Base-by-base conservation (phyloP, 139 green algal genomes). In the Pseudopediastrum boryanum region DNA sequence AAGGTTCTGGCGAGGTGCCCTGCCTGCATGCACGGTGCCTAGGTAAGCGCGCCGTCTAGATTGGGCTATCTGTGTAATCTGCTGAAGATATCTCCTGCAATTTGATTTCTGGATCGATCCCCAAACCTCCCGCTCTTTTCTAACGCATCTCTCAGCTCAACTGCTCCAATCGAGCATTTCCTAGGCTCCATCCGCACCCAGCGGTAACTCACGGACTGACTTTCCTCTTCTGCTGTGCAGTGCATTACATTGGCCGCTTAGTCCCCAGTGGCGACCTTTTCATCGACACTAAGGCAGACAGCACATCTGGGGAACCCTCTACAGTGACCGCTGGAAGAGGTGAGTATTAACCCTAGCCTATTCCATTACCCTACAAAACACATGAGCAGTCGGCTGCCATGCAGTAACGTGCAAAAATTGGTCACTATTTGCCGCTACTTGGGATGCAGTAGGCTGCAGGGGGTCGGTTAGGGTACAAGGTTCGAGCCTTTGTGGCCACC, bases 301-400 rank as follows among this genome's bases (percentile, higher is more conserved):
- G 39, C 10, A 48, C 80, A 25, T 71, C 23, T 1, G 61, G 65
- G 33, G 84, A 91, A 39, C 91, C 90, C 0, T 62, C 68, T 0
- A 39, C 75, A 0, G 71, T 94, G 2, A 81, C 94, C 10, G 92
- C 92, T 6, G 91, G 92, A 21, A 81, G 92, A 83, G 80, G 91
- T 94, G 70, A 74, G 83, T 19, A 4, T 46, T 29, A 21, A 27
- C 25, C 10, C 48, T 29, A 46, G 21, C 10, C 42, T 59, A 19
- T 3, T 2, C 12, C 36, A 56, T 44, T 41, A 8, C 41, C 35
- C n/a, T 56, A 0, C 39, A 9, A 9, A 51, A 63, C 10, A 61
- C 65, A 21, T 29, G 25, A 48, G 36, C 36, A 72, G 6, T 80
- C 42, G 4, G 29, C 35, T 69, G 31, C 25, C 21, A 36, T 59